Evolutionary conservation across 768 basidiomycete genomes (phyloP).

Genomic region (Neoboletus brunneissimus): DNA sequence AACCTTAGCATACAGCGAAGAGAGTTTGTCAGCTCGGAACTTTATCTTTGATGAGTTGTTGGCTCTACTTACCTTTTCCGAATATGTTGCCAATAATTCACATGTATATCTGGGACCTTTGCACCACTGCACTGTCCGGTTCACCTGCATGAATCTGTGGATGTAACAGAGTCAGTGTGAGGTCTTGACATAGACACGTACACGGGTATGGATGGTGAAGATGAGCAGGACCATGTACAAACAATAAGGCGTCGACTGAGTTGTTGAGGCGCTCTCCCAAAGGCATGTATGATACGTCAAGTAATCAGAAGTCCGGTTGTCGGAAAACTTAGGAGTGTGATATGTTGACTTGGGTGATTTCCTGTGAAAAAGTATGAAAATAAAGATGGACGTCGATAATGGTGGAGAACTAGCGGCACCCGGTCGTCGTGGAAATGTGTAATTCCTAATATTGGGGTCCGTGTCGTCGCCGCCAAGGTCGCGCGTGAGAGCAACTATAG

Average conservation of each 20-base stretch:
- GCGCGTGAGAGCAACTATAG: conserved; percentile 4
- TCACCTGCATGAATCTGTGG: neutral
- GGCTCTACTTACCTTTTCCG: neutral
- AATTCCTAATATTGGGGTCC: conserved; percentile 2
- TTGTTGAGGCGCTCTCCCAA: neutral
- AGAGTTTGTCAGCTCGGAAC: conserved; percentile 12
- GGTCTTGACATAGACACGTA: neutral
- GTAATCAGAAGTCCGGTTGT: neutral
- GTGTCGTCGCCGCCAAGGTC: conserved; percentile 10
- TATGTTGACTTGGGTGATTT: neutral
- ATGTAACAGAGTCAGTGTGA: neutral
- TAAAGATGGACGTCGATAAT: neutral
- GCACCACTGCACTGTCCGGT: neutral
- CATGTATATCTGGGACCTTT: neutral
- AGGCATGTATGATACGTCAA: neutral
- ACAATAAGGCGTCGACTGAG: too few relatives aligned
- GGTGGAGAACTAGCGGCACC: conserved; percentile 1
- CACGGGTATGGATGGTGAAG: neutral
- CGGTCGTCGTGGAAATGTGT: conserved; percentile 21
- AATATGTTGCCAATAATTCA: neutral
- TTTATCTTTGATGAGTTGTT: conserved; percentile 11
- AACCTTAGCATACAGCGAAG: neutral
- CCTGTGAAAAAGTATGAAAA: neutral
- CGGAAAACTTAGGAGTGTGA: neutral
- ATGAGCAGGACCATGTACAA: neutral